Evolutionary conservation across 2,329 filamentous ascomycete species (phyloP), one percentile per base, ranked within the genome.

Genomic region (Raffaelea ambrosiae): DNA sequence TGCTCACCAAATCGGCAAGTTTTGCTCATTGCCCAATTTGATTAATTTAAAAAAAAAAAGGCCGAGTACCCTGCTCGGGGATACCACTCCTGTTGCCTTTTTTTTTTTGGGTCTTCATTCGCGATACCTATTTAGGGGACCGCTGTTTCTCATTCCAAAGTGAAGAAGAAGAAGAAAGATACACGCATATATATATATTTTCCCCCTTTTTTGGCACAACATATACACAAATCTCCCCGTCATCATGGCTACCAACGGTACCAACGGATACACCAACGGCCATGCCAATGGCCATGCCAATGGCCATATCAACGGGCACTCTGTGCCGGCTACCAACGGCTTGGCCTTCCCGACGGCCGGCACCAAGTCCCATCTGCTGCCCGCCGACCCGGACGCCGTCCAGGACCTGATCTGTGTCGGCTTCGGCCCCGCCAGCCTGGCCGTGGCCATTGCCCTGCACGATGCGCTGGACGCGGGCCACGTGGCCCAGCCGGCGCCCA

Each of bases 341-440:
- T 20, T 23, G 46, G 47, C 35, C 18, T 20, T 38, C 19, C 18
- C 20, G 19, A 46, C 16, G 31, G 43, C 47, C 18, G 18, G 16
- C 21, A 21, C 22, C 33, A 18, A 18, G 14, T 51, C 50, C 1
- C 48, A 33, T 1, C 47, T 55, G 14, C 36, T 3, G 43, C 47
- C 48, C 1, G 44, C 47, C 11, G 45, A 53, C 33, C 29, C 74
- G 46, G 76, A 83, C 53, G 78, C 86, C 44, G 69, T 88, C 29
- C 84, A 90, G 62, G 91, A 97, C 64, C 72, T 97, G 46, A 72
- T 97, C 56, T 95, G 89, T 65, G 81, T 95, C 48, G 91, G 91
- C 21, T 97, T 97, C 61, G 91, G 91, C 8, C 91, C 91, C 19
- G 91, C 91, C 23, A 93, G 88, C 51, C 74, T 97, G 33, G 84